Conservation (phyloP, 2,329 filamentous ascomycete species). For the Boeremia lycopersici region DNA sequence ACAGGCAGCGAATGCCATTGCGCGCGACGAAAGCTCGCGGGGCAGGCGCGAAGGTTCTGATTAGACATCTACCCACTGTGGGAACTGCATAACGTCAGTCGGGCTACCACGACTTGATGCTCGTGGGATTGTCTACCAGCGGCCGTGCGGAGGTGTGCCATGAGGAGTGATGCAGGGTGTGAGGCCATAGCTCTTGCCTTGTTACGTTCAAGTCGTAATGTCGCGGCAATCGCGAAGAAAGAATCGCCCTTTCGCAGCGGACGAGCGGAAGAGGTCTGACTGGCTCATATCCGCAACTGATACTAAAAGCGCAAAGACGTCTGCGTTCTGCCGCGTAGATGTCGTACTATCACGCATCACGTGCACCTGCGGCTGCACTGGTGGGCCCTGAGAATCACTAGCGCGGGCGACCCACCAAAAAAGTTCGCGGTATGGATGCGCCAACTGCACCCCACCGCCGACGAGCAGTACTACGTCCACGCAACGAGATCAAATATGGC, state of each 20-base stretch:
- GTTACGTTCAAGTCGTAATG: constrained; percentile 1
- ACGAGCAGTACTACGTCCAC: constrained; percentile 1
- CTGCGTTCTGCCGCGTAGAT: constrained; percentile 13
- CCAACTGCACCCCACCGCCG: constrained; percentile 1
- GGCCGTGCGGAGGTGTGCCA: constrained; percentile 28
- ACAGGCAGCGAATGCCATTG: constrained; percentile 28
- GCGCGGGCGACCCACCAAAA: constrained; percentile 23
- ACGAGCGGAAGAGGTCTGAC: constrained; percentile 12
- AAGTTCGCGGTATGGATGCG: constrained; percentile 17
- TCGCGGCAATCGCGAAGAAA: constrained; percentile 12
- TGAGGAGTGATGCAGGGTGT: constrained; percentile 30
- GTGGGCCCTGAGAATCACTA: neutral
- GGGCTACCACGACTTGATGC: constrained; percentile 14
- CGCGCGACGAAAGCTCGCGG: constrained; percentile 5
- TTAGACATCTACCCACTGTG: constrained; percentile 4
- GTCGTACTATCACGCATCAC: constrained; percentile 17
- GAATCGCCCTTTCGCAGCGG: constrained; percentile 5
- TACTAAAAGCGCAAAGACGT: constrained; percentile 29
- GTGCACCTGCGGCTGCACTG: constrained; percentile 14
- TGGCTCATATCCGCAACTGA: constrained; percentile 3
- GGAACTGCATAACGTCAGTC: constrained; percentile 24
- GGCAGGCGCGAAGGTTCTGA: constrained; percentile 2
- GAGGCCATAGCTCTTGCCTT: constrained; percentile 18
- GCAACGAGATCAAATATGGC: constrained; percentile 66
- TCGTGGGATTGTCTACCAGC: constrained; percentile 22